These are phyloP conservation scores for Penicillium goetzii DNA, from an alignment of 495 filamentous ascomycete genomes.

Conservation along the genomic window DNA sequence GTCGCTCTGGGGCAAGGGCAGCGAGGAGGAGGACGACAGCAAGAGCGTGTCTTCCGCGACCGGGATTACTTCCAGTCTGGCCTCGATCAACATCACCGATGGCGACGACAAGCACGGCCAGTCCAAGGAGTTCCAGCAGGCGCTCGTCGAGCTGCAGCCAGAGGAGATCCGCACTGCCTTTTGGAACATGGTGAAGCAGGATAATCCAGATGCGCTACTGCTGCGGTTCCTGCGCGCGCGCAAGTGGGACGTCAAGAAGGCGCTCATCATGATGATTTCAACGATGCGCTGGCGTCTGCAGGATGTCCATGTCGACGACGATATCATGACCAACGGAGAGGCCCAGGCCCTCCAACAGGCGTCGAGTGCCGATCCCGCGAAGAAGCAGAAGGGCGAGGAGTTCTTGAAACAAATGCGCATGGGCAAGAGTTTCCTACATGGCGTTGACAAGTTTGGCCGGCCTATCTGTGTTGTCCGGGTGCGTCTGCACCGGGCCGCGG, in stretches of 20 bases:
- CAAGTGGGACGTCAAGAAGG: constrained; percentile 95
- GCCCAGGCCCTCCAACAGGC: constrained; percentile 62
- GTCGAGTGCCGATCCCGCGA: constrained; percentile 54
- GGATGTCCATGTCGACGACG: constrained; percentile 84
- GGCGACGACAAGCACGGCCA: constrained; percentile 92
- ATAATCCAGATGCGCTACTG: constrained; percentile 86
- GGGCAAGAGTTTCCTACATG: constrained; percentile 96
- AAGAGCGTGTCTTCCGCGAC: constrained; percentile 36
- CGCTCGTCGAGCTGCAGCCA: constrained; percentile 72
- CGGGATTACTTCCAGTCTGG: constrained; percentile 36
- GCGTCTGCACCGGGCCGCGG: constrained; percentile 74
- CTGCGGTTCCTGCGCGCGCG: constrained; percentile 89
- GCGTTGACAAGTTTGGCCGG: constrained; percentile 78
- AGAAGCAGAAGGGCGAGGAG: constrained; percentile 72
- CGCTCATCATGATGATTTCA: constrained; percentile 89
- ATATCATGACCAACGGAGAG: constrained; percentile 83
- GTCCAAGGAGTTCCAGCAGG: constrained; percentile 81
- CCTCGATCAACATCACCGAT: constrained; percentile 50
- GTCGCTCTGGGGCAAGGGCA: constrained; percentile 59
- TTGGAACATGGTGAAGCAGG: constrained; percentile 96
- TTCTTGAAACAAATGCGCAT: constrained; percentile 83
- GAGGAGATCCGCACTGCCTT: constrained; percentile 80
- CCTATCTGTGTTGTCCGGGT: constrained; percentile 89
- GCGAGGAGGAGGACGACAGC: constrained; percentile 60
- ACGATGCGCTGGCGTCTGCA: constrained; percentile 88